Percentiles rank a stretch among this genome's conserved stretches.
Conservation (phyloP, 129 eudicot species). For the Silybum marianum region DNA sequence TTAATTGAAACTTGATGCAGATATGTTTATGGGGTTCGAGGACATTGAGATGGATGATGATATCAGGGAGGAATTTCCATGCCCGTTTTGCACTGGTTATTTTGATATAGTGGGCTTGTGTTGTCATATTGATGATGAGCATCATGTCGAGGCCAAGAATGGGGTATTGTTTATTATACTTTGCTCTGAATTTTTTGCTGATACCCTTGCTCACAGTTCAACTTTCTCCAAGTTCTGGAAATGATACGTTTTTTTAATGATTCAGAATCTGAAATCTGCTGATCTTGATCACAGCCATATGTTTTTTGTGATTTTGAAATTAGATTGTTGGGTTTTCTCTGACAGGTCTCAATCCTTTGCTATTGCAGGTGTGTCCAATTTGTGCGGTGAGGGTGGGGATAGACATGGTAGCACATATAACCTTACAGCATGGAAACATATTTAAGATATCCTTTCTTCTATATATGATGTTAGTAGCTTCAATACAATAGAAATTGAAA, state of each 20-base stretch:
- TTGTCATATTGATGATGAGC: slow-evolving; percentile 97
- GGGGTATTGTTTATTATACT: slow-evolving; percentile 58
- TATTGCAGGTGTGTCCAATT: slow-evolving; percentile 91
- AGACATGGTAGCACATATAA: slow-evolving; percentile 98
- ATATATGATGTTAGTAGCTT: not conserved
- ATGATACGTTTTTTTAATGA: not conserved
- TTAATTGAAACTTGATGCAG: slow-evolving; percentile 44
- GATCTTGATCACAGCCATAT: not conserved
- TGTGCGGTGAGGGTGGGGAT: slow-evolving; percentile 94
- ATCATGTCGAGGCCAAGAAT: slow-evolving; percentile 81
- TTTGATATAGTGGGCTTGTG: slow-evolving; percentile 90
- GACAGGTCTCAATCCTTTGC: not conserved
- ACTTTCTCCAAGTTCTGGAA: not conserved
- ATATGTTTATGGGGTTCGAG: slow-evolving; percentile 85
- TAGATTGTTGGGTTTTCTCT: slow-evolving; percentile 2
- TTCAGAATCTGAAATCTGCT: not conserved
- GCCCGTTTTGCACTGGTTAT: slow-evolving; percentile 82
- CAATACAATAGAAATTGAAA: not conserved
- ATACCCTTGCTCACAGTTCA: not conserved
- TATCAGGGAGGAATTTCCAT: slow-evolving; percentile 78
- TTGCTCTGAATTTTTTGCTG: not conserved
- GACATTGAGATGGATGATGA: slow-evolving; percentile 87
- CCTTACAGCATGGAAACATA: slow-evolving; percentile 89
- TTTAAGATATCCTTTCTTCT: slow-evolving; percentile 91
- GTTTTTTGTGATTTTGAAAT: not conserved